Percentiles rank a stretch among this genome's conserved stretches.
These are phyloP conservation scores for Craterostigma plantagineum DNA, from an alignment of 257 asterid genomes.

Conservation along the genomic window DNA sequence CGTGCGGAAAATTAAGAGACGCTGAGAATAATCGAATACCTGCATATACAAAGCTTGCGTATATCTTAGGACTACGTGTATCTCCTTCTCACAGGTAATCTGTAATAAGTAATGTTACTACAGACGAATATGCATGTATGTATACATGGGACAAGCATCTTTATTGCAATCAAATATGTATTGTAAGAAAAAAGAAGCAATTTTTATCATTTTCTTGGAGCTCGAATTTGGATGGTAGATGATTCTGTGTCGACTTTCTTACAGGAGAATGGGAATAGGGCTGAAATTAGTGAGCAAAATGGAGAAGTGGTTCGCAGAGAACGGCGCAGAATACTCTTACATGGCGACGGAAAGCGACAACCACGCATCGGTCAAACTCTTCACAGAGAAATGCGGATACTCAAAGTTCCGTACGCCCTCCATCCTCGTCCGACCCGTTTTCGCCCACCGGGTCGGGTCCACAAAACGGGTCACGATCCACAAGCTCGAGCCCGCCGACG, in stretches of 20 bases:
- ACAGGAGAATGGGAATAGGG: slow-evolving; percentile 8
- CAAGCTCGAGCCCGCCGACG: slow-evolving; percentile 3
- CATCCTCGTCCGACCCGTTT: slow-evolving; percentile 4
- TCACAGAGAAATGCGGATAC: slow-evolving; percentile 7
- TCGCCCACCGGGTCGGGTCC: slow-evolving; percentile 1
- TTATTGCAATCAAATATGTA: too few relatives aligned
- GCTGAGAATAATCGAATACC: slow-evolving; percentile 18
- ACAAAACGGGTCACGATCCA: not conserved
- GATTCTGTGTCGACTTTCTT: too few relatives aligned
- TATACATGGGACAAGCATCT: too few relatives aligned
- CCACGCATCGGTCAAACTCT: slow-evolving; percentile 2
- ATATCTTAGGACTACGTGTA: slow-evolving; percentile 83
- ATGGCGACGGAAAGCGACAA: slow-evolving; percentile 7
- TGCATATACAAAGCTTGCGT: slow-evolving; percentile 55
- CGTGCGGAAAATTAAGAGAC: not conserved
- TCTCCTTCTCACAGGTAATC: slow-evolving; percentile 82
- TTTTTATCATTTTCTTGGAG: too few relatives aligned
- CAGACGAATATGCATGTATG: too few relatives aligned
- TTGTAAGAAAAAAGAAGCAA: too few relatives aligned
- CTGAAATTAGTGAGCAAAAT: not conserved
- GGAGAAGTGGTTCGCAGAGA: slow-evolving; percentile 6
- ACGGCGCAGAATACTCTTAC: slow-evolving; percentile 6
- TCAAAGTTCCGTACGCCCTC: slow-evolving; percentile 3
- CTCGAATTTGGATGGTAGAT: too few relatives aligned
- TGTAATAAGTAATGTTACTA: too few relatives aligned